phyloP scores from a whole-genome alignment of 2,329 filamentous ascomycete genomes.

The Monilinia laxa region DNA sequence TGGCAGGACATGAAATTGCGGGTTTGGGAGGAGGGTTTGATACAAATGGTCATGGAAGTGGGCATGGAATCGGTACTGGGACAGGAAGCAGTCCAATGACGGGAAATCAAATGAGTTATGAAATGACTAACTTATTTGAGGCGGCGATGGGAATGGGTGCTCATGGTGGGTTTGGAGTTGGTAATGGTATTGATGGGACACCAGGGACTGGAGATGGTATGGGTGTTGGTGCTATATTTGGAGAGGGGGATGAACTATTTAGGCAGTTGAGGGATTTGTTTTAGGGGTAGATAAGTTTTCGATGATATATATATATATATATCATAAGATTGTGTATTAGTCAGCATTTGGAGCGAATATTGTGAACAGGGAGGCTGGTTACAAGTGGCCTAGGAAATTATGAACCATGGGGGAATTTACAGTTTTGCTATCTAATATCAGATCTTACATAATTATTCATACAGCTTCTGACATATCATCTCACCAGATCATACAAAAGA shows the following conservation, averaged over 20 bases:
- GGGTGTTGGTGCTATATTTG: constrained; percentile 36
- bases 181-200: constrained; percentile 25
- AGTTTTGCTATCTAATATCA: neutral
- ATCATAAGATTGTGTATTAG: neutral
- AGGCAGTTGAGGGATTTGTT: constrained; percentile 40
- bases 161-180: constrained; percentile 23
- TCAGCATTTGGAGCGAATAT: neutral
- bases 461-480: too few species aligned
- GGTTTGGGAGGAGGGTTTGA: constrained; percentile 28
- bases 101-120: constrained; percentile 42
- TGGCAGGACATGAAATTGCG: constrained; percentile 45
- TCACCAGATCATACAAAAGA: too few species aligned
- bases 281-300: constrained; percentile 21
- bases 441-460: too few species aligned
- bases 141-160: constrained; percentile 38
- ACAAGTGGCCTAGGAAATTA: neutral
- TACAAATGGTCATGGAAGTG: constrained; percentile 21
- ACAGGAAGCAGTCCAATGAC: constrained; percentile 36
- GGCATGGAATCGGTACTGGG: constrained; percentile 12
- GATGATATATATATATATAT: neutral
- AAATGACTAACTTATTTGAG: constrained; percentile 42
- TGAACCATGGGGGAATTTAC: neutral
- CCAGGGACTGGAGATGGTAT: constrained; percentile 24
- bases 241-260: constrained; percentile 41
- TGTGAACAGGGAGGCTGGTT: neutral